phyloP scores from a whole-genome alignment of 2,329 filamentous ascomycete species.

The Sarocladium strictum region DNA sequence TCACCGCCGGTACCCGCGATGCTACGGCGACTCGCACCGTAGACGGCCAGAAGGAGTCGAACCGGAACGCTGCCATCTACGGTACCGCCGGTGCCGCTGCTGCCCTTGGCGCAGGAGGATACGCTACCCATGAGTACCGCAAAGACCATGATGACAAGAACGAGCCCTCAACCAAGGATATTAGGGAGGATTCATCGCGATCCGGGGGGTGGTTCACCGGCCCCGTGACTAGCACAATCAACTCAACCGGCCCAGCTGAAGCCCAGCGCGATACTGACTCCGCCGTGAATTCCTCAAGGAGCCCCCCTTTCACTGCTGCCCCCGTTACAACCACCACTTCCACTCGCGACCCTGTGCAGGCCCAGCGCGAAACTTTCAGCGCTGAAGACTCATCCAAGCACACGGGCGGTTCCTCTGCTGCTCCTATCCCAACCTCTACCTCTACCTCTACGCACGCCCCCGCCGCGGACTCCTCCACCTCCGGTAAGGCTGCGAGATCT shows the following conservation, averaged over 20 bases:
- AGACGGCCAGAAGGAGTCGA: slow-evolving; percentile 21
- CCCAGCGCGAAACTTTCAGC: neutral
- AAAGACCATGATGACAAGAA: neutral
- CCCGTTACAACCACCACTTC: neutral
- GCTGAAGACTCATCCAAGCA: neutral
- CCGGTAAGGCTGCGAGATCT: neutral
- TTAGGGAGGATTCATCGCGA: neutral
- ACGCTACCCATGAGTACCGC: neutral
- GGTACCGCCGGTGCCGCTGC: neutral
- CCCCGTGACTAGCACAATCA: neutral
- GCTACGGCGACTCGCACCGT: neutral
- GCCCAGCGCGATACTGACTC: neutral
- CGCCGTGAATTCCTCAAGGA: neutral
- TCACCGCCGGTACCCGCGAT: neutral
- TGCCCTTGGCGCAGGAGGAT: slow-evolving; percentile 3
- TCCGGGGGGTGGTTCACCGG: slow-evolving; percentile 3
- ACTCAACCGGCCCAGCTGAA: neutral
- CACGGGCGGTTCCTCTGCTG: neutral
- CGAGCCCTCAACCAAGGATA: neutral
- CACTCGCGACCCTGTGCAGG: neutral
- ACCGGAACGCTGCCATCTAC: slow-evolving; percentile 17
- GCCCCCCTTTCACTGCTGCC: neutral
- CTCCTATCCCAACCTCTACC: neutral
- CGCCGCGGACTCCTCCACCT: neutral
- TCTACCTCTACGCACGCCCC: neutral